Evolutionary conservation across 2,329 filamentous ascomycete species (phyloP).

Genomic region (Phialophora tarda): DNA sequence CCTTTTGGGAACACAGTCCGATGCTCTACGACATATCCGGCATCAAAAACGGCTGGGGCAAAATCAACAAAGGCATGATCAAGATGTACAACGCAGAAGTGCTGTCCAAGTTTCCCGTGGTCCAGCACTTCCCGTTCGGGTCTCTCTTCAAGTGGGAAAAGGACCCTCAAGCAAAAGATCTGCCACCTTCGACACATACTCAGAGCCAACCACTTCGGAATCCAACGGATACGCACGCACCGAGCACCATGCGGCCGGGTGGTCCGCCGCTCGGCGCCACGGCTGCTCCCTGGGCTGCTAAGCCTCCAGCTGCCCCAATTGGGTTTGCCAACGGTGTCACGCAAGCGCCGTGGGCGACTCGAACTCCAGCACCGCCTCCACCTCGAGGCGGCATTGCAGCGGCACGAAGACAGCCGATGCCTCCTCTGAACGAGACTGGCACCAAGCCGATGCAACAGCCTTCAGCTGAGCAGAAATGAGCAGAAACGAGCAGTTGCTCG

Average conservation of each 20-base stretch:
- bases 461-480: slow-evolving; percentile 13
- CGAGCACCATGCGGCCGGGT: slow-evolving; percentile 24
- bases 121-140: slow-evolving; percentile 92
- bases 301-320: slow-evolving; percentile 27
- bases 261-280: slow-evolving; percentile 27
- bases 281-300: slow-evolving; percentile 39
- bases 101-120: slow-evolving; percentile 92
- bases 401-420: slow-evolving; percentile 21
- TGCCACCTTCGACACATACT: slow-evolving; percentile 62
- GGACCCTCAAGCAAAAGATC: slow-evolving; percentile 64
- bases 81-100: slow-evolving; percentile 99
- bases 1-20: slow-evolving; percentile 94
- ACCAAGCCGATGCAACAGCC: slow-evolving; percentile 1
- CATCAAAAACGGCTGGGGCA: slow-evolving; percentile 91
- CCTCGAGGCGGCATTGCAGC: slow-evolving; percentile 21
- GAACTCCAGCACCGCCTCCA: slow-evolving; percentile 29
- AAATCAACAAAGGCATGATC: slow-evolving; percentile 99
- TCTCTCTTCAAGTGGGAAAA: slow-evolving; percentile 77
- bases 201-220: slow-evolving; percentile 58
- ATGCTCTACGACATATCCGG: slow-evolving; percentile 94
- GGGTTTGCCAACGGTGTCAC: slow-evolving; percentile 41
- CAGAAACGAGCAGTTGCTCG: neutral
- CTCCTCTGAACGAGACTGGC: slow-evolving; percentile 21
- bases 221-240: slow-evolving; percentile 28
- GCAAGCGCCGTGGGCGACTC: slow-evolving; percentile 40